phyloP scores from a whole-genome alignment of 169 alveolate species.

The Plasmodium adleri region DNA sequence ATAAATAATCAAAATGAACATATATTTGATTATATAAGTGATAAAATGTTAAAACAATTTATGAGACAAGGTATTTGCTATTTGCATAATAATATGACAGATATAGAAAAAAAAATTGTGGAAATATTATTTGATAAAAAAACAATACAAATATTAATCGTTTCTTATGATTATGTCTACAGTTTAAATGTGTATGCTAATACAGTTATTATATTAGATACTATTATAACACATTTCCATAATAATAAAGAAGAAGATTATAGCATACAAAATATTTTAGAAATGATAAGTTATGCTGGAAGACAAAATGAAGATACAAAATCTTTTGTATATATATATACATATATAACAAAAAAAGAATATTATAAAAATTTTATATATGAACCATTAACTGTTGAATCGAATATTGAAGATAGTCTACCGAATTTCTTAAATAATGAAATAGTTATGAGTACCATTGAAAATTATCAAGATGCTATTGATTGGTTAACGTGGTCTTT shows the following conservation, averaged over 20 bases:
- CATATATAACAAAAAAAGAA: constrained; percentile 95
- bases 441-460: constrained; percentile 96
- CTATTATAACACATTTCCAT: constrained; percentile 83
- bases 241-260: constrained; percentile 94
- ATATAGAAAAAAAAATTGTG: constrained; percentile 88
- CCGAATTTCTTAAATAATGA: constrained; percentile 98
- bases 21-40: constrained; percentile 1
- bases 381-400: constrained; percentile 99
- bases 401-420: constrained; percentile 94
- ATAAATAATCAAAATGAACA: neutral
- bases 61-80: constrained; percentile 47
- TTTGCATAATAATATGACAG: constrained; percentile 87
- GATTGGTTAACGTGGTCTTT: constrained; percentile 99
- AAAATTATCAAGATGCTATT: constrained; percentile 96
- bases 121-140: constrained; percentile 87
- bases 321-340: constrained; percentile 78
- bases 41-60: constrained; percentile 5
- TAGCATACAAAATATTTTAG: constrained; percentile 95
- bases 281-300: constrained; percentile 93
- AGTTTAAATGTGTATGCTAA: constrained; percentile 89
- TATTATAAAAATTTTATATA: constrained; percentile 96
- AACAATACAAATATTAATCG: constrained; percentile 91
- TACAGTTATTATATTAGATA: constrained; percentile 88
- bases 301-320: constrained; percentile 82
- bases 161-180: constrained; percentile 94